Conservation (phyloP, 176 grass and related monocot genomes). For the Eremochloa ophiuroides region DNA sequence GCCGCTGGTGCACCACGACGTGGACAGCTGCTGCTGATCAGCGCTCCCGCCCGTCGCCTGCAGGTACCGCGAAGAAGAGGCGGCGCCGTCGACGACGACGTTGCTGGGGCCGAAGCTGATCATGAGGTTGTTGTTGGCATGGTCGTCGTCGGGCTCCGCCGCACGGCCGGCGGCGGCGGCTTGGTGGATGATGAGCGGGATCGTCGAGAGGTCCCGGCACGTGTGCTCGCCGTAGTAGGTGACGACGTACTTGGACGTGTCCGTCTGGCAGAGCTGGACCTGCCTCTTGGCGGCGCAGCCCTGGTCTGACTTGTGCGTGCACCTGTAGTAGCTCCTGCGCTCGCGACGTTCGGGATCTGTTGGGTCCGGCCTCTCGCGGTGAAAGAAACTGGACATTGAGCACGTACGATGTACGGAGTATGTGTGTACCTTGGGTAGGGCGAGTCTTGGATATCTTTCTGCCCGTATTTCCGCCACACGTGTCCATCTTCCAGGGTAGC, state of each 20-base stretch:
- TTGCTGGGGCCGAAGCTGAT: constrained; percentile 44
- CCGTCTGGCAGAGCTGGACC: constrained; percentile 40
- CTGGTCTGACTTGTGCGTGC: constrained; percentile 60
- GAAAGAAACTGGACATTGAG: too few relatives aligned
- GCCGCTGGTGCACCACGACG: constrained; percentile 39
- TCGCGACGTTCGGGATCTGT: too few relatives aligned
- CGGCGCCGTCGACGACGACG: background rate
- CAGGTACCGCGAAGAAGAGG: background rate
- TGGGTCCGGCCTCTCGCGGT: too few relatives aligned
- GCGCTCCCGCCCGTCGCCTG: background rate
- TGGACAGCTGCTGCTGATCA: background rate
- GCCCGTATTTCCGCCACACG: constrained; percentile 84
- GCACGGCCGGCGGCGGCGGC: background rate
- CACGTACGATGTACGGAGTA: too few relatives aligned
- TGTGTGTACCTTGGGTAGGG: constrained; percentile 25
- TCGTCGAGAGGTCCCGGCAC: constrained; percentile 38
- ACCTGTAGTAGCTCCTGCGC: constrained; percentile 92
- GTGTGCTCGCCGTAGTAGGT: constrained; percentile 75
- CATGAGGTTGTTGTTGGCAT: constrained; percentile 39
- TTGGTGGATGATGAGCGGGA: constrained; percentile 37
- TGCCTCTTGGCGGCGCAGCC: constrained; percentile 58
- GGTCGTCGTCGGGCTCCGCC: background rate
- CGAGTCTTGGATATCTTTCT: constrained; percentile 65
- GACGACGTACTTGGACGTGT: constrained; percentile 41
- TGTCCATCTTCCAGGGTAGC: constrained; percentile 48